Conservation (phyloP, 139 green algal genomes). For the Chlorella sp. region DNA sequence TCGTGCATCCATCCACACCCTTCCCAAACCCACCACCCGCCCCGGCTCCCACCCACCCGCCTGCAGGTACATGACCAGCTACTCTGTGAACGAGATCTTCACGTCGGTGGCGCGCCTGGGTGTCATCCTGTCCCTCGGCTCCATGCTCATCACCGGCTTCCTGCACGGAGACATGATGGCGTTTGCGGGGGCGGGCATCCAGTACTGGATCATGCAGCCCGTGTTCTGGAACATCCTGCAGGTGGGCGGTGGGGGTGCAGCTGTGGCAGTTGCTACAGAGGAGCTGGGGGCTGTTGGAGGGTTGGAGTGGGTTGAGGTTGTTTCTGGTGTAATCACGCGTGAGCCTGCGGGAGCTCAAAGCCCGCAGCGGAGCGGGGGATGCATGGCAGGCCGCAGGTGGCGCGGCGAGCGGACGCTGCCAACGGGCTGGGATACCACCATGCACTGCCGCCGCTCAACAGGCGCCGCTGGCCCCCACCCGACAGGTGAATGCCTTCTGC, state of each 20-base stretch:
- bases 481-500: conserved; percentile 50
- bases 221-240: conserved; percentile 55
- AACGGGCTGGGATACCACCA: too few species aligned
- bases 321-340: too few species aligned
- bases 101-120: conserved; percentile 24
- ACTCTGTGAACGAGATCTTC: conserved; percentile 20
- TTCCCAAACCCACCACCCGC: background rate
- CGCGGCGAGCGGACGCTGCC: too few species aligned
- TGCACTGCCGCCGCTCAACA: too few species aligned
- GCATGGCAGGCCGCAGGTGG: too few species aligned
- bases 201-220: conserved; percentile 55
- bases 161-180: conserved; percentile 48
- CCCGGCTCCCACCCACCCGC: background rate
- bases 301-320: too few species aligned
- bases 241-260: background rate
- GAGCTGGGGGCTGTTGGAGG: too few species aligned
- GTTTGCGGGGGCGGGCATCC: conserved; percentile 38
- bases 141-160: conserved; percentile 41
- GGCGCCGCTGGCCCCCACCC: background rate
- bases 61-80: conserved; percentile 39
- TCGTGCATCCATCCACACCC: background rate
- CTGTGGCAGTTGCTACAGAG: too few species aligned
- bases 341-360: too few species aligned
- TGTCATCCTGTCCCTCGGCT: conserved; percentile 41
- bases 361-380: too few species aligned